Evolutionary conservation across 352 stramenopile species (phyloP).

Genomic region (Phytophthora multivora): DNA sequence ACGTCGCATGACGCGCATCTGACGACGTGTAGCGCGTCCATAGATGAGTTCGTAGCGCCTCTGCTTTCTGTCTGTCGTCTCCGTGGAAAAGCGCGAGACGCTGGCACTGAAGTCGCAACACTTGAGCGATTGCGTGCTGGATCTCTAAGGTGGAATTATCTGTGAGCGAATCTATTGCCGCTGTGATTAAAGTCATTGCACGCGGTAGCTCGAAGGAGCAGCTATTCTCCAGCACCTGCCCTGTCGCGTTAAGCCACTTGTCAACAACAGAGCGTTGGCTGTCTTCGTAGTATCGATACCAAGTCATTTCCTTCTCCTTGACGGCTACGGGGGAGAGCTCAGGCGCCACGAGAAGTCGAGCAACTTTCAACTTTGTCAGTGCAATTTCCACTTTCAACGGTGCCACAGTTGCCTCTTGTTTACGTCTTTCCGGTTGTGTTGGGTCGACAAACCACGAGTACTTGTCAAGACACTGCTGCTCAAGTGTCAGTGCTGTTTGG

Average conservation of each 20-base stretch:
- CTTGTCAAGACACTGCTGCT: conserved; percentile 8
- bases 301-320: conserved; percentile 65
- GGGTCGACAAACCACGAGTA: conserved; percentile 1
- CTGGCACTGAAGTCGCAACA: conserved; percentile 45
- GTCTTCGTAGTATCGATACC: conserved; percentile 59
- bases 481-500: conserved; percentile 16
- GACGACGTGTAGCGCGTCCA: conserved; percentile 60
- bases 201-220: conserved; percentile 26
- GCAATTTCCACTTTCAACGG: conserved; percentile 35
- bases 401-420: conserved; percentile 19
- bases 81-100: conserved; percentile 51
- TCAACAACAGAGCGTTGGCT: conserved; percentile 59
- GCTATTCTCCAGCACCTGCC: conserved; percentile 11
- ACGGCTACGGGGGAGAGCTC: conserved; percentile 38
- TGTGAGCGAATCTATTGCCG: conserved; percentile 22
- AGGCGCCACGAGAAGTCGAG: conserved; percentile 38
- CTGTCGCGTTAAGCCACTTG: conserved; percentile 72
- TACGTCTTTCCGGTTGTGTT: neutral
- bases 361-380: conserved; percentile 42
- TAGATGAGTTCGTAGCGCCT: conserved; percentile 31
- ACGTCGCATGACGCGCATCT: conserved; percentile 40
- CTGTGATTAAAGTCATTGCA: conserved; percentile 37
- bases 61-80: conserved; percentile 18
- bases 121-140: conserved; percentile 25
- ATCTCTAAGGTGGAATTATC: conserved; percentile 22